Percentiles rank a stretch among this genome's conserved stretches.
phyloP scores from a whole-genome alignment of 2,329 filamentous ascomycete species.

The Sphaerulina vaccinii region DNA sequence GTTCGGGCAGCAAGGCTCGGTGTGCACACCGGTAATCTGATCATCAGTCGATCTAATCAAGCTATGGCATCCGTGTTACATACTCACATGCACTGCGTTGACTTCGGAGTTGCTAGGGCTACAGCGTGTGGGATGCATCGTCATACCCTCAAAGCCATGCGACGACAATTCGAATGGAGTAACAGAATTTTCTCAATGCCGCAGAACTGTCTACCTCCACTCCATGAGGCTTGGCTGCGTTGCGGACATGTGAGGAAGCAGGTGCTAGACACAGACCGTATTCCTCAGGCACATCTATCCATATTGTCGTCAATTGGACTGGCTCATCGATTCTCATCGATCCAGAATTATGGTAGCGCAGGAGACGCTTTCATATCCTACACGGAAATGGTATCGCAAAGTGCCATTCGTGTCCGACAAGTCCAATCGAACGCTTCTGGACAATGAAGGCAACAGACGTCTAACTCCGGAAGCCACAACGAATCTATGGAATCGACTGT shows the following conservation, averaged over 20 bases:
- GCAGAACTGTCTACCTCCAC: too few relatives aligned
- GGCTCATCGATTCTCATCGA: background rate
- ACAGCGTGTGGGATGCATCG: too few relatives aligned
- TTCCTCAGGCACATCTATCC: too few relatives aligned
- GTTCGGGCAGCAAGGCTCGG: background rate
- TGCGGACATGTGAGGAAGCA: too few relatives aligned
- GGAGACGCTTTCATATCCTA: background rate
- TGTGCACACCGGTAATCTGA: background rate
- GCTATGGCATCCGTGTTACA: background rate
- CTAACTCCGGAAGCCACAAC: conserved; percentile 2
- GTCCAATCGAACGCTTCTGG: background rate
- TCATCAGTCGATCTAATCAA: background rate
- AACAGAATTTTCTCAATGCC: too few relatives aligned
- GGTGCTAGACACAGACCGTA: too few relatives aligned
- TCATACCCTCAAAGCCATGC: too few relatives aligned
- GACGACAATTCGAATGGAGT: too few relatives aligned
- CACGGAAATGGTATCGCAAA: conserved; percentile 9
- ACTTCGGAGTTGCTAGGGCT: too few relatives aligned
- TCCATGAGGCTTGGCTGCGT: too few relatives aligned
- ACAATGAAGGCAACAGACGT: conserved; percentile 1
- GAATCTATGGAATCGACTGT: conserved; percentile 1
- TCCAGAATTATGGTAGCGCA: background rate
- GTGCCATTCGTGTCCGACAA: background rate
- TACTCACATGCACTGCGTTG: too few relatives aligned
- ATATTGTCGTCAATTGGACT: background rate